Evolutionary conservation across 768 basidiomycete species (phyloP), one percentile per base, ranked within the genome.

Genomic region (Sporobolomyces roseus): DNA sequence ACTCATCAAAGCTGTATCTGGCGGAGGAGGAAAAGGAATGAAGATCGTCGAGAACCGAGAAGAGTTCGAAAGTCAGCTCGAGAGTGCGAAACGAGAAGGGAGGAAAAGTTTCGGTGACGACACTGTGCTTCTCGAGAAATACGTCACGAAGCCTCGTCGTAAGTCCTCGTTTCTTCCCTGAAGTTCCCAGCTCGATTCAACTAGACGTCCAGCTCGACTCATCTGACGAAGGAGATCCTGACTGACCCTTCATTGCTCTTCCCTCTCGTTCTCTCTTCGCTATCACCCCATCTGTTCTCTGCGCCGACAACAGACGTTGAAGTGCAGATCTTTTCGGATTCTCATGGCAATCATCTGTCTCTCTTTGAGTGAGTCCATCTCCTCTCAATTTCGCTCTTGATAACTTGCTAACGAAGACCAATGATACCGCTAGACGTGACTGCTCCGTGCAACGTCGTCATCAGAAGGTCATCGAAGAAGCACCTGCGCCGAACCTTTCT

Each of bases 21-120:
- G 93, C 30, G 93, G 93, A 23, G 93, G 93, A 9, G 93, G 93
- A 2, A 96, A 96, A 77, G 93, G 93, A 49, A 96, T 96, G 92
- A 87, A 91, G 49, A 86, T 85, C 14, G 90, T 91, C 4, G 80
- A 84, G 29, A 82, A 84, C 3, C 79, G 83, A n/a, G 81, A 82
- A 48, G 86, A 87, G 21, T 94, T 97, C 74, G 79, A 83, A 69
- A 90, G 91, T 68, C 87, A 89, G 4, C 81, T 97, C 9, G 84
- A 84, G 43, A 89, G 89, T n/a, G 93, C 93, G 2, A 85, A 91
- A 77, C 85, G 93, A 54, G 93, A 97, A 79, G 89, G 92, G 6
- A 76, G 83, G 54, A 96, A 94, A 78, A 83, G 88, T 0, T 97
- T 97, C 72, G 89, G 91, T 17, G 89, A 93, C 72, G 87, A 89